Conservation (phyloP, 306 rosid genomes). For the Medicago lupulina region DNA sequence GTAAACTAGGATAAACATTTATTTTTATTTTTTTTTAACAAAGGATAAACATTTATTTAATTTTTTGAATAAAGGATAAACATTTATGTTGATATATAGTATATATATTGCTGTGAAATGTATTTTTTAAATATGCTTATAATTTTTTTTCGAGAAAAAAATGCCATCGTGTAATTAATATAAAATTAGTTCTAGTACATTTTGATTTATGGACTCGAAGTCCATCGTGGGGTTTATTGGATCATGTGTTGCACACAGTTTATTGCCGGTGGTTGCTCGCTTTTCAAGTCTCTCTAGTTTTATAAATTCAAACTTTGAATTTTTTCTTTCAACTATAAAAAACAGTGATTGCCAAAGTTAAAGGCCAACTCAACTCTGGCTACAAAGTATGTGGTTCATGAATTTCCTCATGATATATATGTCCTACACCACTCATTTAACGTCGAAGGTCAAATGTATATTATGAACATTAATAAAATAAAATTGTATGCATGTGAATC, state of each 20-base stretch:
- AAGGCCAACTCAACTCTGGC: slow-evolving; percentile 12
- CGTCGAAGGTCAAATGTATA: slow-evolving; percentile 36
- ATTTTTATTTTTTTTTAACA: too few species aligned
- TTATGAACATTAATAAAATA: slow-evolving; percentile 25
- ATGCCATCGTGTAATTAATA: too few species aligned
- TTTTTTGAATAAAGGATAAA: too few species aligned
- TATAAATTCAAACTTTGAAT: slow-evolving; percentile 47
- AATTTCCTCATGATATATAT: slow-evolving; percentile 20
- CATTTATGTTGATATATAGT: too few species aligned
- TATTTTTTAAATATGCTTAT: too few species aligned
- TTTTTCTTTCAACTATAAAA: slow-evolving; percentile 2
- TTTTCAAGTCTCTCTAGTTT: slow-evolving; percentile 27
- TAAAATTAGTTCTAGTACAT: too few species aligned
- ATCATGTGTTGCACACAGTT: slow-evolving; percentile 56
- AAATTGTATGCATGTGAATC: slow-evolving; percentile 20
- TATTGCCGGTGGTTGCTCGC: slow-evolving; percentile 36
- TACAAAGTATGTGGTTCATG: slow-evolving; percentile 35
- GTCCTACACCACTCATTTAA: slow-evolving; percentile 12
- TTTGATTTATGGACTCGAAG: background rate
- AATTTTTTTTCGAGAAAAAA: too few species aligned
- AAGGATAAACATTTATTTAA: too few species aligned
- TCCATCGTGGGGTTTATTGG: slow-evolving; percentile 53
- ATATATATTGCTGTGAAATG: too few species aligned
- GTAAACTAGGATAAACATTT: too few species aligned
- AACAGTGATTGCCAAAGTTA: background rate